Base-by-base conservation (phyloP, 129 eudicot species). In the Artemisia tridentata region DNA sequence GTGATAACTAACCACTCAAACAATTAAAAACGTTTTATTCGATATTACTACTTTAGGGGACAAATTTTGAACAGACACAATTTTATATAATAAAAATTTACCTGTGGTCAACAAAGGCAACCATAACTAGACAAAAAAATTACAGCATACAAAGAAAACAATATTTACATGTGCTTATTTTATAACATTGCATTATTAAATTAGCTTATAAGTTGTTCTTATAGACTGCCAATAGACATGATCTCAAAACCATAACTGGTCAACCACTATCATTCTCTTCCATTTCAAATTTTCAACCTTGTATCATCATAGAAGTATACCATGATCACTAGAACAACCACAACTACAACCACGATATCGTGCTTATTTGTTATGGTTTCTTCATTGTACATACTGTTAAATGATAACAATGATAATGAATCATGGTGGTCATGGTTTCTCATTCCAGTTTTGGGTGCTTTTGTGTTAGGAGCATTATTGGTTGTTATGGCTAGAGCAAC, bases 401-500 rank as follows among this genome's bases (percentile, higher is more conserved):
- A 76, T 38, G 49, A 51, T 25, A 18, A 41, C 57, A 65, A 79
- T 38, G 63, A 45, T 15, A 41, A 38, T 48, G 69, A 38, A 3
- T 45, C 71, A 66, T 17, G 72, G 34, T 78, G 76, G 71, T 66
- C 68, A 16, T 43, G 63, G 18, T 65, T 69, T 51, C 67, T 79
- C 38, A 34, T 75, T 19, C 74, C 80, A 71, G 71, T 80, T 18
- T 43, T 64, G 55, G 82, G 77, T 29, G 68, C 61, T 5, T 59
- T 86, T n/a, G 49, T 81, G 10, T 17, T 80, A 21, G 83, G 79
- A 3, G 71, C 72, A 11, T 65, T 75, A 61, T 11, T 88, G 49
- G 62, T 85, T 38, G 80, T 86, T n/a, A 88, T 84, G 67, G 90
- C 85, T 13, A 79, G 90, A 73, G 83, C 93, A 64, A 82, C 88